Conservation (phyloP, 2,329 filamentous ascomycete genomes). For the Sphaerulina vaccinii region DNA sequence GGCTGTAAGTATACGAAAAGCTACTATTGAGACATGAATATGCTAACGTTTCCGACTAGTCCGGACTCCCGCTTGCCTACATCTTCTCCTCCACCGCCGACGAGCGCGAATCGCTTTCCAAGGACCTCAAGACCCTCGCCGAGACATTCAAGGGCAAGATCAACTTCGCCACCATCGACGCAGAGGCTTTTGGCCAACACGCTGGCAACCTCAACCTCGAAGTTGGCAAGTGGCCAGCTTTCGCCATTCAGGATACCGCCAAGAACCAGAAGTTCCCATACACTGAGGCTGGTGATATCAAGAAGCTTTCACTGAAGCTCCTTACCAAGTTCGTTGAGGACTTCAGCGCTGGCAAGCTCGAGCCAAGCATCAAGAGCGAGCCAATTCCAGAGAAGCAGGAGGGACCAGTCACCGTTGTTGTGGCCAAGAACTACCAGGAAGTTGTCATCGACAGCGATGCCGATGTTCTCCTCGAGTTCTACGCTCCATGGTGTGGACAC, state of each 20-base stretch:
- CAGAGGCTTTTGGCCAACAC: conserved; percentile 89
- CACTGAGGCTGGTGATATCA: conserved; percentile 63
- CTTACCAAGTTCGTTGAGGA: conserved; percentile 83
- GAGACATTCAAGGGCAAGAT: conserved; percentile 89
- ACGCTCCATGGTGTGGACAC: conserved; percentile 80
- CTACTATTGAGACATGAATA: conserved; percentile 9
- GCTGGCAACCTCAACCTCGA: conserved; percentile 96
- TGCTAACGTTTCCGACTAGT: conserved; percentile 41
- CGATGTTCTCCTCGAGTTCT: conserved; percentile 97
- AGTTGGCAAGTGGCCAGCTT: conserved; percentile 90
- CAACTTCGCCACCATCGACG: conserved; percentile 98
- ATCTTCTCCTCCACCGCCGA: conserved; percentile 93
- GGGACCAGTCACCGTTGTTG: conserved; percentile 79
- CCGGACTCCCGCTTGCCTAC: conserved; percentile 90
- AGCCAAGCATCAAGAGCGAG: conserved; percentile 98
- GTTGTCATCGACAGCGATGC: conserved; percentile 90
- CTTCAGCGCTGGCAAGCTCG: conserved; percentile 80
- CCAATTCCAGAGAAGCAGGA: conserved; percentile 92
- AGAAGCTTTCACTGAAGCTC: conserved; percentile 70
- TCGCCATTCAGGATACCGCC: conserved; percentile 91
- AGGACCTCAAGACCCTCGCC: conserved; percentile 79
- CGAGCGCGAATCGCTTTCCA: conserved; percentile 77
- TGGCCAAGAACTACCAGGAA: conserved; percentile 90
- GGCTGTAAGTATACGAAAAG: conserved; percentile 54
- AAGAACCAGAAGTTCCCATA: conserved; percentile 98